Base-by-base conservation (phyloP, 495 filamentous ascomycete genomes). In the Aspergillus ostianus region DNA sequence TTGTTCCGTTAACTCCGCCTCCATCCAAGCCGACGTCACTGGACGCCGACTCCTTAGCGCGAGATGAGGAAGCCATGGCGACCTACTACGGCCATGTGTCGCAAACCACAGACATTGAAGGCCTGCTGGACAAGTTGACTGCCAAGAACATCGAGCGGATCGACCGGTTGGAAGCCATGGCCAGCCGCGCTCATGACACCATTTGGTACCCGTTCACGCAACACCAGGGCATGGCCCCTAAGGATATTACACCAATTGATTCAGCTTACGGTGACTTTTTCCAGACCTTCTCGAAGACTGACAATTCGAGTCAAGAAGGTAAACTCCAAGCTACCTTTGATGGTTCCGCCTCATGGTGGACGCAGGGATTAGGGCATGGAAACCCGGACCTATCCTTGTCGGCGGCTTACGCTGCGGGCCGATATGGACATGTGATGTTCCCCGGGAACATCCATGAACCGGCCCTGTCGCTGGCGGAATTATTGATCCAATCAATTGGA, bases 151-250 rank as follows among this genome's bases (percentile, higher is more conserved):
- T 61, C 0, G 54, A 70, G 15, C 78, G 88, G 17, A 77, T 90
- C 5, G 64, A 77, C 7, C 70, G 76, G 3, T 67, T 93, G 4
- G 77, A 84, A 45, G 75, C 69, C 32, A 88, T 92, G 87, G 62
- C 82, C 6, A 59, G 63, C 3, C 70, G 77, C 30, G 90, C 89
- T 0, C 70, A 80, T 23, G 68, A 81, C 23, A 69, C 75, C 7
- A 90, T 93, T 53, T 93, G 90, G 90, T 90, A 91, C 61, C 90
- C 90, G 0, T 93, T 93, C 54, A 92, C 88, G 10, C 90, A 93
- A 65, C 90, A 93, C 47, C 77, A 81, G n/a, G 77, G 77, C 47
- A 77, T 89, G 56, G 69, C 69, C 4, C 65, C 81, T 6, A 72
- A 84, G 30, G 82, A 82, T 30, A 90, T 92, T 56, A 77, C 83